These are phyloP conservation scores for Aspergillus taichungensis DNA, from an alignment of 495 filamentous ascomycete species.

Conservation along the genomic window DNA sequence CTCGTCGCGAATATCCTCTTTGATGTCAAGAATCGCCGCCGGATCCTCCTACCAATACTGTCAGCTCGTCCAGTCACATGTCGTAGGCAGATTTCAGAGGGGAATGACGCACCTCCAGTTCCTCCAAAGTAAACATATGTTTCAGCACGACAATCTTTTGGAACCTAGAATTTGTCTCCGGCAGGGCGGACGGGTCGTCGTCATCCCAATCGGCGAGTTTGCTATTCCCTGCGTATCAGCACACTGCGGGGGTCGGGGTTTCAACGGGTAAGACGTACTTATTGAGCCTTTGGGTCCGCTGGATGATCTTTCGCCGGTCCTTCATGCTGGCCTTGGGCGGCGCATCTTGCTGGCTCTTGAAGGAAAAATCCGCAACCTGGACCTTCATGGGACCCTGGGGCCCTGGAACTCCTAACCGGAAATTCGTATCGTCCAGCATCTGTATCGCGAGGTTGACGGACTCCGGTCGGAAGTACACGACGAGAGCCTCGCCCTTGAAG, in stretches of 20 bases:
- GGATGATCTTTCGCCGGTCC: conserved; percentile 78
- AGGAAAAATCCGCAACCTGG: conserved; percentile 76
- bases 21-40: conserved; percentile 77
- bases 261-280: conserved; percentile 32
- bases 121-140: conserved; percentile 87
- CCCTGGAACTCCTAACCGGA: conserved; percentile 53
- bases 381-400: conserved; percentile 65
- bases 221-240: conserved; percentile 29
- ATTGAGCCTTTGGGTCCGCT: conserved; percentile 77
- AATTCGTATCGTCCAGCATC: conserved; percentile 84
- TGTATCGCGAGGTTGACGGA: conserved; percentile 82
- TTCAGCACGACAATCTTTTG: conserved; percentile 82
- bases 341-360: conserved; percentile 62
- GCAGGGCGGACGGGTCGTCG: conserved; percentile 57
- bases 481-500: conserved; percentile 87
- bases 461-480: conserved; percentile 91
- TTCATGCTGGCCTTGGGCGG: conserved; percentile 45
- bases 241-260: background rate
- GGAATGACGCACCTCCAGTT: conserved; percentile 50
- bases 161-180: conserved; percentile 50
- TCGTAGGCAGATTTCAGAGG: background rate
- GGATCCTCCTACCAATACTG: conserved; percentile 56
- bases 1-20: conserved; percentile 86
- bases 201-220: conserved; percentile 93
- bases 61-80: conserved; percentile 9